Conservation (phyloP, 2,329 filamentous ascomycete genomes). For the Aspergillus calidoustus region DNA sequence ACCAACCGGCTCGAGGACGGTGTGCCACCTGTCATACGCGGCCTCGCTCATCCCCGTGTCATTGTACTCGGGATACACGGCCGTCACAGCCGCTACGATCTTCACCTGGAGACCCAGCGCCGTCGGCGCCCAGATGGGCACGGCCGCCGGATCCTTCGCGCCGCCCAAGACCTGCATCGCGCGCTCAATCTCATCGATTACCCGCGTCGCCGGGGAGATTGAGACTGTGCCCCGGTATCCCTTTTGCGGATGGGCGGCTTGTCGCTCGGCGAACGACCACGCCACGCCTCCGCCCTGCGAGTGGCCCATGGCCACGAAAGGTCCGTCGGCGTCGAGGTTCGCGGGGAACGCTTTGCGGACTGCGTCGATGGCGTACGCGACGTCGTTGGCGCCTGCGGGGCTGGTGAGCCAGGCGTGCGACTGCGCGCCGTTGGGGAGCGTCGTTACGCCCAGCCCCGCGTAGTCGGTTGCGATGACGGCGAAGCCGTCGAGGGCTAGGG, state of each 20-base stretch:
- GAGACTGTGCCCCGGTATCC: not conserved
- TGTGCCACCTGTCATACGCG: not conserved
- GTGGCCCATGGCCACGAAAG: not conserved
- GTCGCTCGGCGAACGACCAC: not conserved
- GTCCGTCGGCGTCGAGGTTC: not conserved
- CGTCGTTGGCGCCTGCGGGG: not conserved
- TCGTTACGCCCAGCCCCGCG: not conserved
- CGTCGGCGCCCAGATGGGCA: not conserved
- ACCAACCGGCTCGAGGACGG: not conserved
- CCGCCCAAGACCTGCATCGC: not conserved
- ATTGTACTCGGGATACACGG: not conserved
- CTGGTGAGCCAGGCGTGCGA: not conserved
- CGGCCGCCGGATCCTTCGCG: no score
- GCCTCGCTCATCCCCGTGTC: not conserved
- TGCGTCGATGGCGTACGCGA: not conserved
- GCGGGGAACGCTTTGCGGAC: not conserved
- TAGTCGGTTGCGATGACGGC: not conserved
- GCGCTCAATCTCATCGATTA: not conserved
- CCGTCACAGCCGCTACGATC: not conserved
- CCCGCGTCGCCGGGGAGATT: not conserved
- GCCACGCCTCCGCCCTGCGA: not conserved
- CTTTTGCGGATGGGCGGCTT: not conserved
- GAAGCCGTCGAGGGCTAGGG: not conserved
- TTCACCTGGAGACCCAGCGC: not conserved
- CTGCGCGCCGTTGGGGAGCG: not conserved